These are phyloP conservation scores for Intubia oerlemansii DNA, from an alignment of 2,329 filamentous ascomycete genomes.

Conservation along the genomic window DNA sequence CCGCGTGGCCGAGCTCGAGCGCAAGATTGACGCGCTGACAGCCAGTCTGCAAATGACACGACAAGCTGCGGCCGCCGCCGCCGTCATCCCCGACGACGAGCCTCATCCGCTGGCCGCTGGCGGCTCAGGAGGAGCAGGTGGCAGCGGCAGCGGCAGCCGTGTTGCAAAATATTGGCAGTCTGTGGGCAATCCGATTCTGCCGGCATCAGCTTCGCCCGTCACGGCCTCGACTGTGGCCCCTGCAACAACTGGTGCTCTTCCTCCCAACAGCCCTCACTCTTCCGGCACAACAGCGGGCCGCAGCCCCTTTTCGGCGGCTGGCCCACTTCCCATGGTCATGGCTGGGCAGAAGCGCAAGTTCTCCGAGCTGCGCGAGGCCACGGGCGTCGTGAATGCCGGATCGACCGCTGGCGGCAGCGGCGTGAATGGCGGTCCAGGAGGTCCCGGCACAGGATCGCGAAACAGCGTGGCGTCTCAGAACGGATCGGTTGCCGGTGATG, in stretches of 20 bases:
- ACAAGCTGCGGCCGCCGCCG: conserved; percentile 5
- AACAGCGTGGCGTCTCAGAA: conserved; percentile 1
- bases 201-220: too few species aligned
- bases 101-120: too few species aligned
- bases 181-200: too few species aligned
- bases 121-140: conserved; percentile 2
- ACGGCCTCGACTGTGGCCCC: too few species aligned
- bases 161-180: conserved; percentile 4
- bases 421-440: too few species aligned
- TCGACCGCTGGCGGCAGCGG: conserved; percentile 1
- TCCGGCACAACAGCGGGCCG: too few species aligned
- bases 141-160: too few species aligned
- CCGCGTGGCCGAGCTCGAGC: conserved; percentile 73
- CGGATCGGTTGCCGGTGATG: conserved; percentile 2
- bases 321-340: conserved; percentile 11
- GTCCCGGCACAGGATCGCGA: neutral
- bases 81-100: too few species aligned
- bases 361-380: conserved; percentile 10
- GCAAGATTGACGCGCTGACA: conserved; percentile 77
- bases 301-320: too few species aligned
- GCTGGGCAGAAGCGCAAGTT: conserved; percentile 21
- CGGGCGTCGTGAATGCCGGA: conserved; percentile 2
- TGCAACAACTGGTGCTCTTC: too few species aligned
- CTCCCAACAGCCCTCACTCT: too few species aligned
- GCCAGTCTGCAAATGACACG: conserved; percentile 46